Conservation (phyloP, 176 grass and related monocot genomes). For the Pharus latifolius region DNA sequence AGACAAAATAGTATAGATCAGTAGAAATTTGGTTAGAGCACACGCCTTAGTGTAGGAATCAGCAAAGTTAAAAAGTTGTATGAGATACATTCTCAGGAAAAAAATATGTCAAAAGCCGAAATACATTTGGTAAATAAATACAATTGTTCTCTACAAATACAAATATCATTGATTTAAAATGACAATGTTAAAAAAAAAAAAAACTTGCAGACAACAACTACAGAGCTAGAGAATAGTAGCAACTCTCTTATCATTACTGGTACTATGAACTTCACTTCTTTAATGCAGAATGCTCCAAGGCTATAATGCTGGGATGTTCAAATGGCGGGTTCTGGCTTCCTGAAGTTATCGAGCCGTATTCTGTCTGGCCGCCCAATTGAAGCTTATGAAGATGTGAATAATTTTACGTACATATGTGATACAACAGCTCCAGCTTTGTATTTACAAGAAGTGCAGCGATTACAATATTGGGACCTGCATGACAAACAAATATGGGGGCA, state of each 20-base stretch:
- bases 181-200: not conserved
- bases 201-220: not conserved
- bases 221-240: too few species aligned
- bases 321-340: not conserved
- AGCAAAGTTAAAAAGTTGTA: too few species aligned
- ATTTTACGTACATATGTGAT: not conserved
- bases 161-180: not conserved
- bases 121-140: not conserved
- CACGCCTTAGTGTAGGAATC: too few species aligned
- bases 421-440: not conserved
- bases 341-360: not conserved
- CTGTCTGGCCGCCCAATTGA: not conserved
- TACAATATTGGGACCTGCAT: constrained; percentile 19
- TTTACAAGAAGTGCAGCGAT: constrained; percentile 13
- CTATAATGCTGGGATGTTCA: not conserved
- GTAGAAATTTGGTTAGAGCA: too few species aligned
- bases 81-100: too few species aligned
- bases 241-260: not conserved
- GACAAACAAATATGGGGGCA: too few species aligned
- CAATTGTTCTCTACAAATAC: constrained; percentile 1
- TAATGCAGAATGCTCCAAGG: not conserved
- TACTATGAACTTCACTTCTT: not conserved
- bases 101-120: not conserved
- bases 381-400: not conserved
- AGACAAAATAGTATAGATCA: too few species aligned